Conservation (phyloP, 2,329 filamentous ascomycete genomes). For the Colletotrichum filicis region DNA sequence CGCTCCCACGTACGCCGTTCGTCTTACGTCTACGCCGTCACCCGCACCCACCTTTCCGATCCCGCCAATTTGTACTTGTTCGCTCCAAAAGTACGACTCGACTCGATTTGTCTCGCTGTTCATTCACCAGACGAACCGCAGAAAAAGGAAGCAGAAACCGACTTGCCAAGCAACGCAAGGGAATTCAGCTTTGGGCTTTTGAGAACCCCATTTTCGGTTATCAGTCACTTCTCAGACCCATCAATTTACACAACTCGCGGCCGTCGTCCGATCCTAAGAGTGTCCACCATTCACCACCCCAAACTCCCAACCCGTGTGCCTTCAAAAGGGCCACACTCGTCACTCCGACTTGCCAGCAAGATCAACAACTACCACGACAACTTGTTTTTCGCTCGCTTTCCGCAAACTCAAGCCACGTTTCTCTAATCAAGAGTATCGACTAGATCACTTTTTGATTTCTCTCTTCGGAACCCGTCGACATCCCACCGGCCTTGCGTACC, state of each 20-base stretch:
- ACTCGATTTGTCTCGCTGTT: conserved; percentile 2
- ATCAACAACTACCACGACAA: background rate
- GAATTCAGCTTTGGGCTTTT: conserved; percentile 31
- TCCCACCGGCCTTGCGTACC: background rate
- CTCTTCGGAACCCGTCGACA: background rate
- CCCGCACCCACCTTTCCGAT: conserved; percentile 13
- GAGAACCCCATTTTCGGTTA: conserved; percentile 5
- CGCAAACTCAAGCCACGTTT: background rate
- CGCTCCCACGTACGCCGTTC: conserved; percentile 10
- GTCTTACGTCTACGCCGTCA: conserved; percentile 19
- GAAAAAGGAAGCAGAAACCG: conserved; percentile 19
- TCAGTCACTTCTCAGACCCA: background rate
- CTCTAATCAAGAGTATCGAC: background rate
- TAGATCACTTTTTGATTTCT: background rate
- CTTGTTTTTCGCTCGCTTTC: conserved; percentile 23
- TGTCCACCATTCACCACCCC: background rate
- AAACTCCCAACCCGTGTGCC: background rate
- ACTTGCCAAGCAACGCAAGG: conserved; percentile 33
- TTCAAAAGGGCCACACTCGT: conserved; percentile 21
- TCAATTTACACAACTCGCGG: background rate
- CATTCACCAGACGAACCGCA: background rate
- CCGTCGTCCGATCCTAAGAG: background rate
- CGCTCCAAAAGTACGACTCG: background rate
- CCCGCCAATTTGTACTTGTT: background rate
- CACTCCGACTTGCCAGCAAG: background rate